Base-by-base conservation (phyloP, 2,329 filamentous ascomycete genomes). In the Beauveria pseudobassiana region DNA sequence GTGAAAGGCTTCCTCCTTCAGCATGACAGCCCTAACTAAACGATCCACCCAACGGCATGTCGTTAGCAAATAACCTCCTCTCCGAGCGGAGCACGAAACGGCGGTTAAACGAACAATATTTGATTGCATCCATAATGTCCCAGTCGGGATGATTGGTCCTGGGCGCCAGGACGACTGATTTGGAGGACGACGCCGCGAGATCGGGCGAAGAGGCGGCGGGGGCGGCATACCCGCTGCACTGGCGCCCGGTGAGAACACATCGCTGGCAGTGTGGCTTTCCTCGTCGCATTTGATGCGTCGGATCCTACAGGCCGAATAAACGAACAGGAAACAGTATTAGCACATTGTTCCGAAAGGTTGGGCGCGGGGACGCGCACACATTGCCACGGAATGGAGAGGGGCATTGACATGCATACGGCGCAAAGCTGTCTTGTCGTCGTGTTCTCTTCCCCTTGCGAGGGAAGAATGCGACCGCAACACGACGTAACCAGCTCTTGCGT, bases 201-300 rank as follows among this genome's bases (percentile, higher is more conserved):
- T 34, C 8, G 22, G 56, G 18, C 20, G 46, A 42, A 2, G 28
- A 18, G 28, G 43, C 9, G 12, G 55, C 28, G 26, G 34, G 22
- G 22, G 28, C 6, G 54, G 46, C 48, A 52, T 61, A 61, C 18
- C 58, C 58, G 50, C 58, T 61, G 58, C 58, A 61, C 24, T 46
- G 49, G 22, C 58, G 58, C 7, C 58, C 58, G 5, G 58, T 61
- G 5, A 61, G 50, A 16, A 61, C 40, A 45, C 61, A 62, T 58
- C 61, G 54, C 30, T 51, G 38, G 55, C 61, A 62, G 50, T 52
- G 45, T 16, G 61, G 61, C 42, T 62, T 62, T 48, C 34, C 22
- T 62, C 61, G 22, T 62, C 61, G 9, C 61, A 62, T 54, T 62
- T 62, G 22, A 62, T 59, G 24, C 55, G 53, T 34, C 60, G 60